These are phyloP conservation scores for Colletotrichum incanum DNA, from an alignment of 2,329 filamentous ascomycete species.

Conservation along the genomic window DNA sequence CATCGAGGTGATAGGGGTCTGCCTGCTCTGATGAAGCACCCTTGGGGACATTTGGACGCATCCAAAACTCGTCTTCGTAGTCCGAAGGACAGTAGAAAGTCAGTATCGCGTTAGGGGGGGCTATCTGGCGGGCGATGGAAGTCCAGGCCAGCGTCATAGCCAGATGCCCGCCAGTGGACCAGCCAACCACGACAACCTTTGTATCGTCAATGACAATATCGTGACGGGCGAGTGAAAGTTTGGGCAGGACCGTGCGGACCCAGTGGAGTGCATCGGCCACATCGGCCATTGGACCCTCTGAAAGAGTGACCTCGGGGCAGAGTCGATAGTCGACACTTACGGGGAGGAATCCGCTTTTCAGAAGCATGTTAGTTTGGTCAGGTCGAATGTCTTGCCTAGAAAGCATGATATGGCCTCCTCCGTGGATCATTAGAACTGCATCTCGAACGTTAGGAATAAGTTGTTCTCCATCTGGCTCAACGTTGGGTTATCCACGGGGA, in stretches of 20 bases:
- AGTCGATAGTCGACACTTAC: slow-evolving; percentile 66
- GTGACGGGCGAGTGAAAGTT: too few species aligned
- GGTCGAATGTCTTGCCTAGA: slow-evolving; percentile 55
- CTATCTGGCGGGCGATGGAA: slow-evolving; percentile 46
- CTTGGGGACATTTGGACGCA: slow-evolving; percentile 4
- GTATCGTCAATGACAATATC: too few species aligned
- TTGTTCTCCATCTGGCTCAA: too few species aligned
- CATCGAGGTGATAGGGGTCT: background rate
- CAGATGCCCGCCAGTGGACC: slow-evolving; percentile 64
- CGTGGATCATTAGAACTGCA: slow-evolving; percentile 52
- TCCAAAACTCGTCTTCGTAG: slow-evolving; percentile 22
- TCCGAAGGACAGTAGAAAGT: slow-evolving; percentile 29
- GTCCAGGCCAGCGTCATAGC: slow-evolving; percentile 62
- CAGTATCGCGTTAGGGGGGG: slow-evolving; percentile 50
- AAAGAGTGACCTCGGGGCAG: slow-evolving; percentile 63
- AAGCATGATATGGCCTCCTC: slow-evolving; percentile 59
- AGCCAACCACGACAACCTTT: slow-evolving; percentile 63
- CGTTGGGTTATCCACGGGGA: too few species aligned
- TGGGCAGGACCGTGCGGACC: slow-evolving; percentile 56
- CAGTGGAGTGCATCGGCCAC: slow-evolving; percentile 60
- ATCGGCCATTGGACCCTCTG: slow-evolving; percentile 64
- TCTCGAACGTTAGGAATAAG: too few species aligned
- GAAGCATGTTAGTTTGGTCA: slow-evolving; percentile 55
- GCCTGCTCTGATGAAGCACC: too few species aligned
- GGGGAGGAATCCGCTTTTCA: slow-evolving; percentile 59